Evolutionary conservation across 805 yeast species (phyloP), one percentile per base, ranked within the genome.

Genomic region (Metschnikowia vanudenii): DNA sequence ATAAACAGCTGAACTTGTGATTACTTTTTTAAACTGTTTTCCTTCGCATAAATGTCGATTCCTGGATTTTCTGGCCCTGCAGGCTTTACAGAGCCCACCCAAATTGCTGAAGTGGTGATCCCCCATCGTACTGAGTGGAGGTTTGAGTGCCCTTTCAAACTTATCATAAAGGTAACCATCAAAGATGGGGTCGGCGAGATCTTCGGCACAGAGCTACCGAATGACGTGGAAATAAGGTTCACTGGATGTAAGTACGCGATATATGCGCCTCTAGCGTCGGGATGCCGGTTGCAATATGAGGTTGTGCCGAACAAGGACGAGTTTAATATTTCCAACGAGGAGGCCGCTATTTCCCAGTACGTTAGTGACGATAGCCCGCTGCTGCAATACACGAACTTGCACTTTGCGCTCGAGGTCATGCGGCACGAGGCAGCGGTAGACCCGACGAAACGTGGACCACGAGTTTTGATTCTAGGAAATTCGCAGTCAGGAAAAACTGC

Each of bases 141-240:
- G 43, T 76, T 86, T 52, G 94, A 87, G 59, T 79, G 86, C 3
- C 81, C 76, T 0, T 72, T 73, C 50, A 74, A 73, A 37, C 70
- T 78, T 14, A 66, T 68, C 16, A 59, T 86, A 32, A 71, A 69
- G n/a, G 58, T 86, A 37, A 79, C 71, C 54, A 72, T 82, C 10
- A 47, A 65, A 2, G 68, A 71, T 2, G 99, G 99, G 3, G 75
- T 82, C 2, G 96, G 88, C 1, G 99, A 94, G 67, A 78, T 90
- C 9, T 88, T 85, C 65, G 99, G 99, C 19, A 88, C 97, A 2
- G 99, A 94, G 62, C 76, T 94, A 19, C 87, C 97, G 2, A 71
- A 75, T 36, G 88, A 85, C 47, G 72, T 76, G 1, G 86, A 81
- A 18, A 35, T 68, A 29, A 62, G 59, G 37, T 52, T 72, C 20